Percentiles rank a stretch among this genome's conserved stretches.
phyloP scores from a whole-genome alignment of 2,329 filamentous ascomycete genomes.

The Monilinia polystroma region DNA sequence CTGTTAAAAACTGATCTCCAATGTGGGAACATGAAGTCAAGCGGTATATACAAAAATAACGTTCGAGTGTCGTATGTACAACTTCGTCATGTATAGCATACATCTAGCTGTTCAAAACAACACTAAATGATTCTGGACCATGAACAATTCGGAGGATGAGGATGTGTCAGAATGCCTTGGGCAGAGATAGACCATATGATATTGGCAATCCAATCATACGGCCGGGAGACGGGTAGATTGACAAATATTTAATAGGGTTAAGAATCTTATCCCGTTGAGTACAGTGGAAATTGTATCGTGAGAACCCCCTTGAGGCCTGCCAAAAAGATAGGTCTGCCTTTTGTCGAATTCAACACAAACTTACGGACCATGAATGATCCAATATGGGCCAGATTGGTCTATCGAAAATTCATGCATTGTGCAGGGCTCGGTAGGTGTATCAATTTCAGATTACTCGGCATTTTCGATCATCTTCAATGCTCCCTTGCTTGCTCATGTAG shows the following conservation, averaged over 20 bases:
- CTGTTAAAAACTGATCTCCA: background rate
- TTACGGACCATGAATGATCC: background rate
- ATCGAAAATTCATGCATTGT: background rate
- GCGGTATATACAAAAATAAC: background rate
- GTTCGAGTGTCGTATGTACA: background rate
- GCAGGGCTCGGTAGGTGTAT: background rate
- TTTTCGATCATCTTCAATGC: background rate
- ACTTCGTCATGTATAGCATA: background rate
- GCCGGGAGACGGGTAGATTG: background rate
- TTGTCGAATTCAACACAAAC: no score
- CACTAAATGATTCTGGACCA: background rate
- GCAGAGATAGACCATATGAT: background rate
- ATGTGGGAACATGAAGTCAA: background rate
- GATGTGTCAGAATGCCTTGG: background rate
- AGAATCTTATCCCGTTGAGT: background rate
- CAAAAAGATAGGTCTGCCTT: background rate
- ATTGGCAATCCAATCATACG: background rate
- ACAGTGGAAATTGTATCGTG: background rate
- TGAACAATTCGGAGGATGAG: background rate
- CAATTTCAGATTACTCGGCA: background rate
- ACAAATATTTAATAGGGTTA: background rate
- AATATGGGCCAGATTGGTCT: background rate
- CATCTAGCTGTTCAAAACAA: background rate
- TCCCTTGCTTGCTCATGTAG: slow-evolving; percentile 23
- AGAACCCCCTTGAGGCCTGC: background rate